Evolutionary conservation across 2,329 filamentous ascomycete genomes (phyloP).

Genomic region (Lecanoromycetidae sp.): DNA sequence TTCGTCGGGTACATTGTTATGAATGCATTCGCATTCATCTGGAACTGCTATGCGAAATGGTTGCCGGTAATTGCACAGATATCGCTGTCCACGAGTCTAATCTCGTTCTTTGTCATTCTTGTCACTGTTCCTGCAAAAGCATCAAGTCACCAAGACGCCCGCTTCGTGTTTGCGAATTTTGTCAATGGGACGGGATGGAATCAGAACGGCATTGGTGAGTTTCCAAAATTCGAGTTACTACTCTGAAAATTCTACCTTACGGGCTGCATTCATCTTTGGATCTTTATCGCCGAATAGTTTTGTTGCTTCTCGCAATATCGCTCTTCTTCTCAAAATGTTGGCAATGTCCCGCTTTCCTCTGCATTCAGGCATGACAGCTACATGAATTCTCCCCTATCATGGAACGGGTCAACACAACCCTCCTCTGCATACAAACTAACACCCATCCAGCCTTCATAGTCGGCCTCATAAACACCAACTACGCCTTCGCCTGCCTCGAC

Average conservation of each 20-base stretch:
- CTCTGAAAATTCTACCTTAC: no score
- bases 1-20: slow-evolving; percentile 36
- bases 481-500: slow-evolving; percentile 40
- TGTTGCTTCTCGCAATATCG: no score
- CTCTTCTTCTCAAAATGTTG: no score
- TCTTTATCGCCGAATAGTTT: no score
- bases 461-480: slow-evolving; percentile 41
- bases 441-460: slow-evolving; percentile 35
- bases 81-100: slow-evolving; percentile 35
- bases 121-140: slow-evolving; percentile 36
- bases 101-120: slow-evolving; percentile 38
- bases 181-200: slow-evolving; percentile 41
- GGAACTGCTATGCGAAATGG: slow-evolving; percentile 34
- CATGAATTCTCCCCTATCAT: no score
- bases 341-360: neutral
- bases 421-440: neutral
- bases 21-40: slow-evolving; percentile 38
- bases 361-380: no score
- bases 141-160: slow-evolving; percentile 33
- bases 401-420: no score
- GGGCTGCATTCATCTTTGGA: no score
- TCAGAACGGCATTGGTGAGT: slow-evolving; percentile 29
- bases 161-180: slow-evolving; percentile 42
- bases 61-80: slow-evolving; percentile 31
- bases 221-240: no score